These are phyloP conservation scores for Fusarium anguioides DNA, from an alignment of 2,329 filamentous ascomycete genomes.

Conservation along the genomic window DNA sequence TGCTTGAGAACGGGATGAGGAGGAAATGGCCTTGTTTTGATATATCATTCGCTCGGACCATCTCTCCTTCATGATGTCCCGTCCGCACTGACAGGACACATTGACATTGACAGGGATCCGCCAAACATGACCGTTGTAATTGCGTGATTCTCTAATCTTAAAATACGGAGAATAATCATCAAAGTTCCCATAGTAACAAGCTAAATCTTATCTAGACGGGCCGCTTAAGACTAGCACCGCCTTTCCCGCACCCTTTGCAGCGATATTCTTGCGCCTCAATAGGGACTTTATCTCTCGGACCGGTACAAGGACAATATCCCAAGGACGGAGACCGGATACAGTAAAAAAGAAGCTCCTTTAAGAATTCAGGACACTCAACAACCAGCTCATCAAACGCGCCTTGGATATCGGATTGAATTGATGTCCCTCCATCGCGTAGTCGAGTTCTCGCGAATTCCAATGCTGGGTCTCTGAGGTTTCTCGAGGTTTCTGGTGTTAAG, in stretches of 20 bases:
- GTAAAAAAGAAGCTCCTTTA: constrained; percentile 12
- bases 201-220: neutral
- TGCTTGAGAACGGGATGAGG: no score
- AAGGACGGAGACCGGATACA: neutral
- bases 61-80: no score
- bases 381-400: constrained; percentile 1
- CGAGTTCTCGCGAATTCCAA: neutral
- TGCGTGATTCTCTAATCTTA: no score
- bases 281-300: neutral
- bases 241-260: neutral
- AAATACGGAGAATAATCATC: no score
- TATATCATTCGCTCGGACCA: no score
- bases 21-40: no score
- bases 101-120: no score
- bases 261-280: neutral
- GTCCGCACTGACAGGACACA: no score
- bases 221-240: neutral
- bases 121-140: no score
- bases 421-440: neutral
- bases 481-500: neutral
- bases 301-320: constrained; percentile 3
- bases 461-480: neutral
- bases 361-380: constrained; percentile 6
- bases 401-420: fast-evolving
- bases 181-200: no score